These are phyloP conservation scores for Silene conica DNA, from an alignment of 148 eudicot species.

Conservation along the genomic window DNA sequence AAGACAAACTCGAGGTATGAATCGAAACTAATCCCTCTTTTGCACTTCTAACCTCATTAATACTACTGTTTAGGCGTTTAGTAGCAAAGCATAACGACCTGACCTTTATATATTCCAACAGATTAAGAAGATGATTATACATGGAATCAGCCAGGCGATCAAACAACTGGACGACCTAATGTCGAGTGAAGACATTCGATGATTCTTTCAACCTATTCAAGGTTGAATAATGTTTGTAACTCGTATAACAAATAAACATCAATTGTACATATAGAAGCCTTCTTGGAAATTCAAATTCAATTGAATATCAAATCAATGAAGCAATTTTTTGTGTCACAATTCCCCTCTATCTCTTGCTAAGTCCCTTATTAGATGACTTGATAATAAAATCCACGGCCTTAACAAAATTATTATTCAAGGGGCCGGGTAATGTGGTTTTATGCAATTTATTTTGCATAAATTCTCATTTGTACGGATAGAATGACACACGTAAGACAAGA, in stretches of 20 bases:
- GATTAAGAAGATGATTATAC: conserved; percentile 91
- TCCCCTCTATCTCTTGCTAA: no score
- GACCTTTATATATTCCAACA: conserved; percentile 24
- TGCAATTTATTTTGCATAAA: no score
- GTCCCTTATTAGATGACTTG: conserved; percentile 1
- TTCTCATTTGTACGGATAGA: no score
- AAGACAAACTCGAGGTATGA: conserved; percentile 90
- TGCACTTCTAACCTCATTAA: background rate
- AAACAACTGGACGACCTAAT: conserved; percentile 42
- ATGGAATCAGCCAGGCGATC: conserved; percentile 58
- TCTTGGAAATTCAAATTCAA: background rate
- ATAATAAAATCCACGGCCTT: background rate
- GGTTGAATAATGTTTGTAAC: background rate
- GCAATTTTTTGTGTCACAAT: background rate
- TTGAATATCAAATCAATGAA: background rate
- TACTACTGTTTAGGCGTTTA: no score
- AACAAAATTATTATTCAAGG: no score
- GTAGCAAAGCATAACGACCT: background rate
- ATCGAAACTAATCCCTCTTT: background rate
- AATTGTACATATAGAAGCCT: background rate
- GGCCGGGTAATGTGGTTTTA: background rate
- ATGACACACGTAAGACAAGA: no score
- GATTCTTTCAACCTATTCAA: background rate
- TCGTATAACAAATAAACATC: background rate
- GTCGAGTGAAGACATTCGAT: background rate